These are phyloP conservation scores for Neofusicoccum kwambonambiense DNA, from an alignment of 2,329 filamentous ascomycete genomes.

Conservation along the genomic window DNA sequence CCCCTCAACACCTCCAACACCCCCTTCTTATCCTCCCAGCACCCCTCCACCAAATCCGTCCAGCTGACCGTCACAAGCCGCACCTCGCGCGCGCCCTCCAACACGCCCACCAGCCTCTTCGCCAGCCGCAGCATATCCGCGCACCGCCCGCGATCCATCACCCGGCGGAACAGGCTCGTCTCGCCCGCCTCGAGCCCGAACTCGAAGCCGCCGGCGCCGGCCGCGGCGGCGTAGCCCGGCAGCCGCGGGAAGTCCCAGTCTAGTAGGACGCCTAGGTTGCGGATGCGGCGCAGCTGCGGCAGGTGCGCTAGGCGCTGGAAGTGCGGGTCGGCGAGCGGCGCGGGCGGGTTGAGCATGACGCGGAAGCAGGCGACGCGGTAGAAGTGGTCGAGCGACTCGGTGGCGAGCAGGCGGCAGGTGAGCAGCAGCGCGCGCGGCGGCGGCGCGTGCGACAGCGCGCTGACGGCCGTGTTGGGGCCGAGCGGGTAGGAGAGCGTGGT, in stretches of 20 bases:
- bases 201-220: background rate
- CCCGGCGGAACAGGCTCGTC: background rate
- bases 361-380: conserved; percentile 7
- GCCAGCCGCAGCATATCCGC: conserved; percentile 5
- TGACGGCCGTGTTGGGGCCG: conserved; percentile 10
- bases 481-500: background rate
- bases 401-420: background rate
- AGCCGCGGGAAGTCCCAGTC: background rate
- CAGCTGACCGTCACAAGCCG: background rate
- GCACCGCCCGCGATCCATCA: background rate
- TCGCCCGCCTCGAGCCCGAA: background rate
- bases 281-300: background rate
- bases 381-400: conserved; percentile 8
- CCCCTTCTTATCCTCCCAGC: background rate
- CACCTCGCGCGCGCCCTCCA: background rate
- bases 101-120: conserved; percentile 1
- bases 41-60: conserved; percentile 10
- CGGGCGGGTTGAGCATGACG: conserved; percentile 9
- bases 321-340: conserved; percentile 12
- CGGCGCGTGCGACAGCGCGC: background rate
- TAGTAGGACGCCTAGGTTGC: background rate
- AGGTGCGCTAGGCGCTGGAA: conserved; percentile 8
- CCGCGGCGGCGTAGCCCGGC: background rate
- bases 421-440: conserved; percentile 6
- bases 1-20: background rate